Evolutionary conservation across 1,139 yeast genomes (phyloP).

Genomic region (Spathaspora sp.): DNA sequence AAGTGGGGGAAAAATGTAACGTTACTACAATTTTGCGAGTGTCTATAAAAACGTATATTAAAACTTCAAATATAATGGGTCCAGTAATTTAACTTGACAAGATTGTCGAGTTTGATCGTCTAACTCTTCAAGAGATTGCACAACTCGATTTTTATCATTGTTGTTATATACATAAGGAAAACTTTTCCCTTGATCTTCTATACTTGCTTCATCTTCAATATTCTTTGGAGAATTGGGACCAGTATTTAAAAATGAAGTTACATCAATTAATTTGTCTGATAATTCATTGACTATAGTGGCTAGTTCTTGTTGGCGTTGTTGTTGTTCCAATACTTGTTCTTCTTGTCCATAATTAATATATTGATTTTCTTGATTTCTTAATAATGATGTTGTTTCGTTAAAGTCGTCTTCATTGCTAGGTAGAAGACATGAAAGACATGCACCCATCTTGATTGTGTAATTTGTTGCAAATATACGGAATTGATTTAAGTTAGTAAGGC

Average conservation of each 20-base stretch:
- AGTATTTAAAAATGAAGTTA: conserved; percentile 35
- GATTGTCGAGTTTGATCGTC: conserved; percentile 21
- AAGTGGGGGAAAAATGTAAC: conserved; percentile 5
- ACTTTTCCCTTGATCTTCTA: conserved; percentile 10
- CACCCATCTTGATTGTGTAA: conserved; percentile 34
- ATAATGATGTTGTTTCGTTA: conserved; percentile 39
- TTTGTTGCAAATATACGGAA: too few relatives aligned
- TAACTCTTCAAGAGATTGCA: conserved; percentile 19
- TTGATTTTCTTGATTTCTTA: conserved; percentile 25
- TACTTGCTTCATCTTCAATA: conserved; percentile 5
- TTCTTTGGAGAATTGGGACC: conserved; percentile 5
- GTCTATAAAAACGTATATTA: conserved; percentile 10
- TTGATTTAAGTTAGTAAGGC: background rate
- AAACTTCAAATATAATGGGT: conserved; percentile 32
- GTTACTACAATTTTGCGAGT: background rate
- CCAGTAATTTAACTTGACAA: conserved; percentile 23
- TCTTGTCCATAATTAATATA: conserved; percentile 40
- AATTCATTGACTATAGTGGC: conserved; percentile 43
- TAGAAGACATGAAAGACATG: conserved; percentile 49
- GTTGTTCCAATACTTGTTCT: conserved; percentile 39
- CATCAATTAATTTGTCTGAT: conserved; percentile 45
- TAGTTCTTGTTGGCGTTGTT: conserved; percentile 45
- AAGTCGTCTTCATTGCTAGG: conserved; percentile 37
- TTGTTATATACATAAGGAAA: conserved; percentile 18
- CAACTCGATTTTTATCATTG: conserved; percentile 23